Evolutionary conservation across 2,329 filamentous ascomycete genomes (phyloP), one percentile per base, ranked within the genome.

Genomic region (Cryphonectria radicalis): DNA sequence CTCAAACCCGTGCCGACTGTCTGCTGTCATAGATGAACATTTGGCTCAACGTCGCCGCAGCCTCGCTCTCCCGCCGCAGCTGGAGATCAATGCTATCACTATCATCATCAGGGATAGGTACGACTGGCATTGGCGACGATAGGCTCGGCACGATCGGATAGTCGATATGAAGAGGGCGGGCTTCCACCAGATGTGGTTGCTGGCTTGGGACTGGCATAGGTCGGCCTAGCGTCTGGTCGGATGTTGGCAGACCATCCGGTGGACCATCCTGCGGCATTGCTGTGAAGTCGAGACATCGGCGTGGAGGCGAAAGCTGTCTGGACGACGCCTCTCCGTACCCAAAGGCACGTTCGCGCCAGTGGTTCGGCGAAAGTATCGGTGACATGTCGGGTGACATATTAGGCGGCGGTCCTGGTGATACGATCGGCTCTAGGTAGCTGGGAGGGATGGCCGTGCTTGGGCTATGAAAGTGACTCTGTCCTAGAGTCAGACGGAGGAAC

Each of bases 381-480:
- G 72, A 71, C 72, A 73, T 73, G 11, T 62, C 60, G n/a, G 71
- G 69, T 1, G 71, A 69, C 71, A 69, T 69, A n/a, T 71, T 63
- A 11, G 60, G 70, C 3, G 70, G 68, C 11, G 71, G 71, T 19
- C 71, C 71, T 17, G 70, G 62, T 4, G 67, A 64, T 50, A 73
- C 60, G 11, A 65, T 57, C 19, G 72, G 72, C 50, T 73, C 72
- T 10, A 73, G 69, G 46, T 63, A 70, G 25, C 37, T 59, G 17
- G 69, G 68, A 5, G 71, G 68, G 25, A 37, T 55, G 25, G 11
- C 11, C 37, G 63, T 35, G n/a, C 46, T 28, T 22, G 66, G 66
- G 22, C 8, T n/a, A 7, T 19, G 59, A n/a, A 28, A 28, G 14
- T 46, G 57, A 55, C 57, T 37, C 19, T 50, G 57, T n/a, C 40